Evolutionary conservation across 116 monocot species (phyloP).

Genomic region (Thalassia testudinum): DNA sequence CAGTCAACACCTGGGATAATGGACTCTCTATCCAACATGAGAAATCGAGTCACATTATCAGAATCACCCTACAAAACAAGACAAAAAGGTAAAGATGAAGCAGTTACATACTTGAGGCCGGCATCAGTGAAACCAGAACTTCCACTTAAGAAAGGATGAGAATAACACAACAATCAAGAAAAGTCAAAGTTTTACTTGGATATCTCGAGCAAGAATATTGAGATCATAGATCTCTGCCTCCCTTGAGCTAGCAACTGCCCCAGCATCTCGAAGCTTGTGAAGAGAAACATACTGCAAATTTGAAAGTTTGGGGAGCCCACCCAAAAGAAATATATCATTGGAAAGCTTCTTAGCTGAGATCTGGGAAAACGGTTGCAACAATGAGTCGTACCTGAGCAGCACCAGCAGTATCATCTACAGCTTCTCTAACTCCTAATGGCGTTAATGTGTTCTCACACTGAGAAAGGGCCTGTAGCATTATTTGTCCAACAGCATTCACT

Average conservation of each 20-base stretch:
- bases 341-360: too few relatives aligned
- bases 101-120: too few relatives aligned
- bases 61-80: slow-evolving; percentile 44
- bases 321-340: background rate
- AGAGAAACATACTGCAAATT: slow-evolving; percentile 43
- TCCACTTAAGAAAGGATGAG: too few relatives aligned
- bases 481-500: background rate
- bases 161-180: too few relatives aligned
- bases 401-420: slow-evolving; percentile 88
- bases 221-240: slow-evolving; percentile 77
- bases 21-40: slow-evolving; percentile 92
- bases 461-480: slow-evolving; percentile 51
- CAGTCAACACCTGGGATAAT: slow-evolving; percentile 60
- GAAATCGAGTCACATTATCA: slow-evolving; percentile 82
- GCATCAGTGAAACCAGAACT: too few relatives aligned
- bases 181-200: slow-evolving; percentile 38
- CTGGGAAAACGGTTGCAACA: too few relatives aligned
- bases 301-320: background rate
- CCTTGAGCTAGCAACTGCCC: slow-evolving; percentile 78
- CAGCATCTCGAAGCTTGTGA: slow-evolving; percentile 58
- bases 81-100: too few relatives aligned
- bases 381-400: slow-evolving; percentile 55
- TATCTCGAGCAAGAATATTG: slow-evolving; percentile 74
- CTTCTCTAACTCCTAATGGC: slow-evolving; percentile 69
- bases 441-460: slow-evolving; percentile 85